Percentiles rank a stretch among this genome's conserved stretches.
These are phyloP conservation scores for Hypoxylon cercidicola DNA, from an alignment of 495 filamentous ascomycete species.

Conservation along the genomic window DNA sequence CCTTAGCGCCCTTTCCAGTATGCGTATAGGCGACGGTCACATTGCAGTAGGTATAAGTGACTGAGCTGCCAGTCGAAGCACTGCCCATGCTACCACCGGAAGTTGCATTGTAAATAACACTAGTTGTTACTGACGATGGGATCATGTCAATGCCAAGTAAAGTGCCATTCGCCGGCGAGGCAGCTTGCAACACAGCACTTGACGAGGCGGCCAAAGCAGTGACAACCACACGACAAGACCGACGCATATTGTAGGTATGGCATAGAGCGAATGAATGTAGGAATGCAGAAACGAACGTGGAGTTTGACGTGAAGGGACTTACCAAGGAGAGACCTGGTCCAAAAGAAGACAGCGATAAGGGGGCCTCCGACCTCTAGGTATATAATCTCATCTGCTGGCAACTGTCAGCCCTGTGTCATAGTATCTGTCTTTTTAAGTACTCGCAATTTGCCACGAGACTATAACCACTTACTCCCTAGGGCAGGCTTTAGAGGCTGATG, in stretches of 20 bases:
- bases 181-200: conserved; percentile 28
- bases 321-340: not conserved
- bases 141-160: conserved; percentile 37
- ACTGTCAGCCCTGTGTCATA: not conserved
- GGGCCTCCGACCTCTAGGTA: not conserved
- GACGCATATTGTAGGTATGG: conserved; percentile 12
- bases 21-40: conserved; percentile 52
- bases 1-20: conserved; percentile 44
- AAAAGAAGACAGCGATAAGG: not conserved
- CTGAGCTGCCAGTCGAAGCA: conserved; percentile 5
- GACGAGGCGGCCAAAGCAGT: conserved; percentile 14
- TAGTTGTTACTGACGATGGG: conserved; percentile 37
- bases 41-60: conserved; percentile 49
- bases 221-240: not conserved
- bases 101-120: conserved; percentile 37
- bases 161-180: conserved; percentile 36
- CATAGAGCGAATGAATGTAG: conserved; percentile 9
- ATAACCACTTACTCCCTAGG: too few relatives aligned
- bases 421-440: too few relatives aligned
- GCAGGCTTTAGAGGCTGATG: too few relatives aligned
- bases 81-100: conserved; percentile 15
- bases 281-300: not conserved
- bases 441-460: too few relatives aligned
- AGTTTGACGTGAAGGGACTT: not conserved
- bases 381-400: not conserved